Percentiles rank a stretch among this genome's conserved stretches.
Conservation (phyloP, 2,329 filamentous ascomycete species). For the Myriosclerotinia duriaeana region DNA sequence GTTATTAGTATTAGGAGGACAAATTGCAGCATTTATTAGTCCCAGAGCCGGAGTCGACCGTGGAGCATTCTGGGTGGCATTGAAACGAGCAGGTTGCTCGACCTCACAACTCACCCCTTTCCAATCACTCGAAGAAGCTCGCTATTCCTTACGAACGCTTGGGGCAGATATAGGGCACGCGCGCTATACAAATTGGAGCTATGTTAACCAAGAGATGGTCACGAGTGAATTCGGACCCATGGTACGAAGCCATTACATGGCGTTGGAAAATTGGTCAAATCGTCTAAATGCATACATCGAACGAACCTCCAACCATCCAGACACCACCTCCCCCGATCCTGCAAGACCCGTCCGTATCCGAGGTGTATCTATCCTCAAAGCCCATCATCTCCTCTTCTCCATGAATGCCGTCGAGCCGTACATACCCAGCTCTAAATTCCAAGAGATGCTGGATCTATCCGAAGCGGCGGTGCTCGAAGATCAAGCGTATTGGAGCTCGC, state of each 20-base stretch:
- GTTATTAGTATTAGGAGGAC: constrained; percentile 35
- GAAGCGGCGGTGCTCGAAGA: constrained; percentile 26
- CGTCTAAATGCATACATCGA: constrained; percentile 29
- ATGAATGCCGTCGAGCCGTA: constrained; percentile 29
- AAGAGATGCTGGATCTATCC: constrained; percentile 33
- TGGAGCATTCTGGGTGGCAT: constrained; percentile 29
- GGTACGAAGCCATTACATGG: constrained; percentile 54
- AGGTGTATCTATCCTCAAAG: constrained; percentile 48
- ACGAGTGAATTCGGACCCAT: constrained; percentile 50
- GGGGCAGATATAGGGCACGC: constrained; percentile 55
- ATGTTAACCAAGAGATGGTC: constrained; percentile 37
- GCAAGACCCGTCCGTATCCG: constrained; percentile 42
- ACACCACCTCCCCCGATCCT: neutral
- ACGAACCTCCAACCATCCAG: neutral
- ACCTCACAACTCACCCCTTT: constrained; percentile 42
- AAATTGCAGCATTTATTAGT: constrained; percentile 36
- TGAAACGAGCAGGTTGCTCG: constrained; percentile 29
- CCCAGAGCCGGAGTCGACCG: constrained; percentile 32
- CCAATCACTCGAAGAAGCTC: constrained; percentile 53
- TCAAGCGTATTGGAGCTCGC: constrained; percentile 4
- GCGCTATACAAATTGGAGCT: constrained; percentile 42
- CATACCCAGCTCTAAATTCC: constrained; percentile 28
- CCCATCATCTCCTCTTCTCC: constrained; percentile 32
- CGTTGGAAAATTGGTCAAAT: constrained; percentile 30
- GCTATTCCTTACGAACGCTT: constrained; percentile 56